phyloP scores from a whole-genome alignment of 495 filamentous ascomycete genomes.

The Cudoniella acicularis region DNA sequence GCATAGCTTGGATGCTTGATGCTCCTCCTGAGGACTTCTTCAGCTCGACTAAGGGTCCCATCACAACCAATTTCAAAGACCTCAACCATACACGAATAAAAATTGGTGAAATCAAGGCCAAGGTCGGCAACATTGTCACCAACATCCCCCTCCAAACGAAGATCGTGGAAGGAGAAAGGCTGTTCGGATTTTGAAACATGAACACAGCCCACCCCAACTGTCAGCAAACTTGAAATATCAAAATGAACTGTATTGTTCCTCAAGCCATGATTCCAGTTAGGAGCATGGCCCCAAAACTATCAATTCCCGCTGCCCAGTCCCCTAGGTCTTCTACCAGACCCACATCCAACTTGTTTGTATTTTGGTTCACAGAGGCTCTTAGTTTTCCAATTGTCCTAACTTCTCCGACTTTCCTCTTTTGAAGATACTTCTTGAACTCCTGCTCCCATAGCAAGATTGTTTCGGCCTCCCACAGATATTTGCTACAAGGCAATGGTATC shows the following conservation, averaged over 20 bases:
- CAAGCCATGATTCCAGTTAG: not conserved
- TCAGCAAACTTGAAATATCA: not conserved
- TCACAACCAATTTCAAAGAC: slow-evolving; percentile 14
- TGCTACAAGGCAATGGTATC: slow-evolving; percentile 9
- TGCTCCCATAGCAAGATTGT: slow-evolving; percentile 1
- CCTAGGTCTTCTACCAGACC: not conserved
- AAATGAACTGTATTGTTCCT: not conserved
- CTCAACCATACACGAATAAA: slow-evolving; percentile 32
- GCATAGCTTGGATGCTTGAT: slow-evolving; percentile 71
- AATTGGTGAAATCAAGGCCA: slow-evolving; percentile 61
- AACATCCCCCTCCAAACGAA: slow-evolving; percentile 43
- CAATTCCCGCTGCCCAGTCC: not conserved
- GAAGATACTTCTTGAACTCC: slow-evolving; percentile 4
- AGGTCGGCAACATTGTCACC: slow-evolving; percentile 71
- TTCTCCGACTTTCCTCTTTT: not conserved
- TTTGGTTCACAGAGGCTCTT: not conserved
- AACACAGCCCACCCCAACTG: no score
- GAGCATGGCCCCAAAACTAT: not conserved
- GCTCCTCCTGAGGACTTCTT: slow-evolving; percentile 35
- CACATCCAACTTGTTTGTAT: not conserved
- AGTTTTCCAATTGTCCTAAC: not conserved
- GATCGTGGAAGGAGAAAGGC: slow-evolving; percentile 15
- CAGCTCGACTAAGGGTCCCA: slow-evolving; percentile 28
- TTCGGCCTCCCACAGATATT: slow-evolving; percentile 8
- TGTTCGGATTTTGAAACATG: slow-evolving; percentile 20